Percentiles rank a stretch among this genome's conserved stretches.
phyloP scores from a whole-genome alignment of 2,329 filamentous ascomycete species.

The Paecilomyces variotii region DNA sequence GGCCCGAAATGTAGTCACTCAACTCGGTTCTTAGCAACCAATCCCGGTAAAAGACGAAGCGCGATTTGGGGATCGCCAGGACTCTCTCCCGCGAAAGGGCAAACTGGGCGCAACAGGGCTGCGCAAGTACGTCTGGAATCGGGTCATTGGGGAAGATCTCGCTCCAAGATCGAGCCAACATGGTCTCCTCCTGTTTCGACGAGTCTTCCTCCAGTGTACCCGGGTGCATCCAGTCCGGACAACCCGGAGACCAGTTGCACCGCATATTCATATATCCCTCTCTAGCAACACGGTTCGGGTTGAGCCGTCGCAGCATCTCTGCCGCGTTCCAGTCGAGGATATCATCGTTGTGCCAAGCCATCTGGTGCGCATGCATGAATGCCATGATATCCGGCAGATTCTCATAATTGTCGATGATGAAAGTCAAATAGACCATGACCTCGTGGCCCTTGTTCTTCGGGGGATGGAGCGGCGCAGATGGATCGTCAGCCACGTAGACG shows the following conservation, averaged over 20 bases:
- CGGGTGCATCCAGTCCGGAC: constrained; percentile 51
- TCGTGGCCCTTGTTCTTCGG: constrained; percentile 56
- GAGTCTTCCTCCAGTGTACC: constrained; percentile 31
- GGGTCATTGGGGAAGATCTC: constrained; percentile 40
- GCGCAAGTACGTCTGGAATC: constrained; percentile 45
- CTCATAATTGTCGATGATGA: constrained; percentile 56
- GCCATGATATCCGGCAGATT: constrained; percentile 50
- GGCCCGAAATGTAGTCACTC: constrained; percentile 48
- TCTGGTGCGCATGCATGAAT: constrained; percentile 52
- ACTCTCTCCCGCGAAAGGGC: constrained; percentile 53
- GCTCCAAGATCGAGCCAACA: constrained; percentile 40
- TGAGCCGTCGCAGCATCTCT: constrained; percentile 44
- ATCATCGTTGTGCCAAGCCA: constrained; percentile 54
- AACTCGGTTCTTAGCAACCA: constrained; percentile 54
- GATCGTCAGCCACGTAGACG: constrained; percentile 48
- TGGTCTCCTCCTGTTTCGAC: constrained; percentile 39
- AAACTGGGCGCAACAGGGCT: constrained; percentile 59
- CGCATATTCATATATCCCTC: constrained; percentile 54
- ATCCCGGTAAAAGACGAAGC: constrained; percentile 51
- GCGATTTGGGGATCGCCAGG: constrained; percentile 42
- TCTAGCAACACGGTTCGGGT: constrained; percentile 42
- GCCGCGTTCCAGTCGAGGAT: constrained; percentile 43
- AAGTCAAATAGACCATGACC: constrained; percentile 55
- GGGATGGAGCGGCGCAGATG: constrained; percentile 41
- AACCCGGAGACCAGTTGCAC: constrained; percentile 51